A percentile compares a stretch with the other conserved stretches of the same genome.
Conservation (phyloP, 2,329 filamentous ascomycete genomes). For the Polychaeton citri region DNA sequence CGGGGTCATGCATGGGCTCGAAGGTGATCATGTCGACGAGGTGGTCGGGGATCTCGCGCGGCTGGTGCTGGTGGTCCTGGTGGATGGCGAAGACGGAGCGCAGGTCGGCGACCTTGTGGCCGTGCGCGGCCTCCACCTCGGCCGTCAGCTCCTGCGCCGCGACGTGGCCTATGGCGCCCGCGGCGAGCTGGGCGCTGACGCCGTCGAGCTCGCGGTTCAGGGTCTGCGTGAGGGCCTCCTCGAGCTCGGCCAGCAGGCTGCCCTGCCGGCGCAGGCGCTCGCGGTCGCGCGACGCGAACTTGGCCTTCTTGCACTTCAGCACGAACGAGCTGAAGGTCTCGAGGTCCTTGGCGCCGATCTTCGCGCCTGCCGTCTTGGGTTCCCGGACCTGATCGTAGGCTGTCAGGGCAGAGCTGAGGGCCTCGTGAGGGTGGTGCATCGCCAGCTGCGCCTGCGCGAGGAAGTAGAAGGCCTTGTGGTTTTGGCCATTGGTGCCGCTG, state of each 20-base stretch:
- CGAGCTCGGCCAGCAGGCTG: conserved; percentile 47
- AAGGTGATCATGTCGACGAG: conserved; percentile 49
- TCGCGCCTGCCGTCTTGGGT: conserved; percentile 22
- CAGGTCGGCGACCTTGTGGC: conserved; percentile 31
- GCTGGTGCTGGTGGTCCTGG: conserved; percentile 29
- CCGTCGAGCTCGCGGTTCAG: conserved; percentile 29
- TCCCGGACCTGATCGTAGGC: conserved; percentile 48
- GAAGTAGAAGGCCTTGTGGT: conserved; percentile 64
- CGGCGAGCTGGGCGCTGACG: conserved; percentile 16
- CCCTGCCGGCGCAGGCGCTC: conserved; percentile 42
- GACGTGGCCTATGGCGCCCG: conserved; percentile 26
- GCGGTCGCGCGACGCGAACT: conserved; percentile 66
- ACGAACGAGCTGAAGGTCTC: conserved; percentile 53
- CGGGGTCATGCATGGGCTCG: conserved; percentile 28
- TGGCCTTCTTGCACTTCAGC: conserved; percentile 67
- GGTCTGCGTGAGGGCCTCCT: conserved; percentile 38
- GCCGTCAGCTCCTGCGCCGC: conserved; percentile 34
- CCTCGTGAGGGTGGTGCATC: conserved; percentile 58
- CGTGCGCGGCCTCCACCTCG: conserved; percentile 28
- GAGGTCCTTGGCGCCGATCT: conserved; percentile 11
- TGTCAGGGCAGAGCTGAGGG: conserved; percentile 52
- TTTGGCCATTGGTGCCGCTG: conserved; percentile 30
- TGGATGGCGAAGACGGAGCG: conserved; percentile 33
- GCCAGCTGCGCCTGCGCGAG: conserved; percentile 65
- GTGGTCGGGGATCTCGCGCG: conserved; percentile 58